Percentiles rank a stretch among this genome's conserved stretches.
These are phyloP conservation scores for Geosiphon pyriformis DNA, from an alignment of 192 early-diverging fungal genomes.

Conservation along the genomic window DNA sequence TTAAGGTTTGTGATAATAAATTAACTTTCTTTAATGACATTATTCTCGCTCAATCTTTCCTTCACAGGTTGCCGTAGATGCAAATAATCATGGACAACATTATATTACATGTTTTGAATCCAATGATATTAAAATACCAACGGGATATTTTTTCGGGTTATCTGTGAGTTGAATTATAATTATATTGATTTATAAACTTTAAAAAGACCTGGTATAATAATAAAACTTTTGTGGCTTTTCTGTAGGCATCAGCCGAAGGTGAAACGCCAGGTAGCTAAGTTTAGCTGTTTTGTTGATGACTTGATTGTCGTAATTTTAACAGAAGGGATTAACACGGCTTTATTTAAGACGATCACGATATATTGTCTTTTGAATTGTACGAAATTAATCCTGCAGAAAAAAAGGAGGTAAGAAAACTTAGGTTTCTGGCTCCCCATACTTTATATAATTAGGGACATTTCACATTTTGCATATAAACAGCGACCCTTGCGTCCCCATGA, in stretches of 20 bases:
- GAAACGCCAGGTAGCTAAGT: constrained; percentile 8
- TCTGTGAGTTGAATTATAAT: constrained; percentile 35
- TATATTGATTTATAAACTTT: constrained; percentile 13
- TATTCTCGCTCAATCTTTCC: constrained; percentile 15
- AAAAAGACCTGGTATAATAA: constrained; percentile 25
- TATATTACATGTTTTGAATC: constrained; percentile 54
- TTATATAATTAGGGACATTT: background rate
- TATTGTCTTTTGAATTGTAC: constrained; percentile 59
- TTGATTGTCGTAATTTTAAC: background rate
- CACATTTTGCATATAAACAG: too few species aligned
- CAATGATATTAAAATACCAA: constrained; percentile 51
- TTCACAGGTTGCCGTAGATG: constrained; percentile 42
- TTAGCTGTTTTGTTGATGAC: background rate
- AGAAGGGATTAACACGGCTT: background rate
- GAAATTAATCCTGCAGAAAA: constrained; percentile 59
- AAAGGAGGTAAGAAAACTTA: constrained; percentile 35
- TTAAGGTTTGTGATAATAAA: constrained; percentile 33
- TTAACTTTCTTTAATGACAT: background rate
- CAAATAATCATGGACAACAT: constrained; percentile 42
- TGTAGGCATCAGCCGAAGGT: constrained; percentile 20
- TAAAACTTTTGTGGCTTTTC: background rate
- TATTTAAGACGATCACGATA: constrained; percentile 71
- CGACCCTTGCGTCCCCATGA: constrained; percentile 15
- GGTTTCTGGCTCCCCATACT: background rate
- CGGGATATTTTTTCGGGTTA: constrained; percentile 72